Evolutionary conservation across 768 basidiomycete species (phyloP).

Genomic region (Neoboletus magnificus): DNA sequence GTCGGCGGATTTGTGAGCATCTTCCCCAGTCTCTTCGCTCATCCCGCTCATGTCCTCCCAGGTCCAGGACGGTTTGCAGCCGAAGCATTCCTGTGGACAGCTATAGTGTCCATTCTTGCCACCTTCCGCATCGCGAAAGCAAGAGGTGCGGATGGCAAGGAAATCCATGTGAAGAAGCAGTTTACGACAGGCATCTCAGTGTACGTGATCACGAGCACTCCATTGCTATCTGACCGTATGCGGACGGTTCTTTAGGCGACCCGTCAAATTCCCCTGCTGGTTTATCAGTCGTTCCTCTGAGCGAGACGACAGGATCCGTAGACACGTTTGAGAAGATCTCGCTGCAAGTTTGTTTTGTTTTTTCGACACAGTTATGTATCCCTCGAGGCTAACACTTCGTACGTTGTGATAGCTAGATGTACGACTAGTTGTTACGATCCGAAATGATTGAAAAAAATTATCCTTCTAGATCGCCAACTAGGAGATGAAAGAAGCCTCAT

Average conservation of each 20-base stretch:
- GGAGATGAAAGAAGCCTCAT: slow-evolving; percentile 90
- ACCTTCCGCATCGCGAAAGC: slow-evolving; percentile 22
- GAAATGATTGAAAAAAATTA: neutral
- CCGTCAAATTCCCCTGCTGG: slow-evolving; percentile 21
- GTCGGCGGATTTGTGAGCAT: slow-evolving; percentile 23
- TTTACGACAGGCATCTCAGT: slow-evolving; percentile 24
- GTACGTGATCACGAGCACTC: slow-evolving; percentile 5
- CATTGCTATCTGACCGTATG: neutral
- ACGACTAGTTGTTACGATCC: slow-evolving; percentile 1
- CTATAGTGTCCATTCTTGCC: slow-evolving; percentile 23
- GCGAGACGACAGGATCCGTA: slow-evolving; percentile 2
- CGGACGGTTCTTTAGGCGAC: slow-evolving; percentile 7
- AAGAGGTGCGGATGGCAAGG: slow-evolving; percentile 18
- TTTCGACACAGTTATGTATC: neutral
- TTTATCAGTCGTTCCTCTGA: slow-evolving; percentile 19
- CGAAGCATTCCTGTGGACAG: slow-evolving; percentile 22
- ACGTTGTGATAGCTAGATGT: slow-evolving; percentile 10
- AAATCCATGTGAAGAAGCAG: slow-evolving; percentile 19
- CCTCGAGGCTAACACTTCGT: neutral
- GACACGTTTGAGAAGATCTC: neutral
- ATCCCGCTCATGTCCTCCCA: neutral
- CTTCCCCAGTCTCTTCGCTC: no score
- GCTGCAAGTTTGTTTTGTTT: neutral
- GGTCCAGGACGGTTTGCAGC: slow-evolving; percentile 24
- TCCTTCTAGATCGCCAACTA: slow-evolving; percentile 7